Base-by-base conservation (phyloP, 2,329 filamentous ascomycete species). In the Rutstroemia sp. region DNA sequence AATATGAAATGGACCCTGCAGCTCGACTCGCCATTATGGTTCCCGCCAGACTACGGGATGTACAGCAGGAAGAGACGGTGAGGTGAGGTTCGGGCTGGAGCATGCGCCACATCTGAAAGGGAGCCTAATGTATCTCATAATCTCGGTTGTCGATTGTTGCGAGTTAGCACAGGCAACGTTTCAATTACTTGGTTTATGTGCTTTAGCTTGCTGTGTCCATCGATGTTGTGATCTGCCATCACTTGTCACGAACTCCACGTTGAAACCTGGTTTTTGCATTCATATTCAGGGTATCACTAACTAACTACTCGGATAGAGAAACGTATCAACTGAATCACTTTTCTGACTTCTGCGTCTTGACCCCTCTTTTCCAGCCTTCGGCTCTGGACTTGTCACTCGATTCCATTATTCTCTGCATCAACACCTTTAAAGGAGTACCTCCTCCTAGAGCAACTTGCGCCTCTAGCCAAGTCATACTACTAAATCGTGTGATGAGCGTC, bases 401-500 rank as follows among this genome's bases (percentile, higher is more conserved):
- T 58, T 83, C 77, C 73, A 82, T 81, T 3, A 89, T 71, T 63
- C 79, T 76, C 62, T 70, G 72, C 64, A 79, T 79, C 65, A 94
- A 66, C 0, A 74, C 77, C 58, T 73, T 77, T 52, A 83, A 73
- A 23, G 82, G 70, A 18, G 74, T 73, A 0, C 70, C 75, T 46
- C 71, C 69, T 51, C 73, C 76, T 3, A 74, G 71, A 4, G 77
- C 77, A 38, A 79, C 70, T 64, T 83, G 81, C 58, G 80, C 79
- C 58, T 86, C 79, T 8, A 92, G 75, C 91, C 90, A 95, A 62
- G 80, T 85, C 53, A 92, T 70, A 19, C 88, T 74, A 16, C 88
- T 89, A 45, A 86, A 85, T 56, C 91, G 77, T 1, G 90, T 95
- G 39, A 90, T 79, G 47, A 95, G 75, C n/a, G 87, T 92, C 4